Evolutionary conservation across 768 basidiomycete species (phyloP), one percentile per base, ranked within the genome.

Genomic region (Pholiota molesta): DNA sequence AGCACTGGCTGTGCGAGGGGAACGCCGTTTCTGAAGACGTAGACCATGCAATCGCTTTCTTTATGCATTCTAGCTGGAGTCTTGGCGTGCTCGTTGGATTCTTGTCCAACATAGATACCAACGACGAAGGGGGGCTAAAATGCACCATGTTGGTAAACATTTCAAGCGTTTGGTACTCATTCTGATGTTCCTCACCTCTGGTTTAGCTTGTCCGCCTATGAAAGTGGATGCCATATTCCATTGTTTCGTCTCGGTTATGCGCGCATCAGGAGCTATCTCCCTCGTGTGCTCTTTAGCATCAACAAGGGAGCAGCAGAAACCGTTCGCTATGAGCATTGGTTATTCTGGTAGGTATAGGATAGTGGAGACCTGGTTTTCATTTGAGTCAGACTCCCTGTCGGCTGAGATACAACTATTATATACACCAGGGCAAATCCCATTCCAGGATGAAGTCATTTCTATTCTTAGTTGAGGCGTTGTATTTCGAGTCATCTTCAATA

Each of bases 231-330:
- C 31, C 52, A 53, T 35, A 8, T 33, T 28, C 29, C 52, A 53
- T 33, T 17, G 3, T 19, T 5, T 13, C 5, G 17, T 33, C 52
- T 53, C 52, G 26, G n/a, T 5, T 29, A 29, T 35, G 13, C 29
- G 16, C 2, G 11, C 52, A 5, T 28, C 2, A 11, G 52, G 33
- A 19, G n/a, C 11, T 9, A 53, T 16, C 14, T 31, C 52, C 52
- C 33, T 35, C 28, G 52, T 53, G 52, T 53, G 52, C 31, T 53
- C 29, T n/a, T 35, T 35, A n/a, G 52, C 28, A 26, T 53, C 52
- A 28, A 53, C 52, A 16, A 53, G n/a, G 17, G 29, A 53, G 52
- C 52, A 53, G 28, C 29, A 53, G 28, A 53, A 53, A 17, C 52
- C 52, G n/a, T n/a, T 35, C 5, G 52, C 29, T 23, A 9, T 29